Evolutionary conservation across 371 early-diverging fungal genomes (phyloP).

Genomic region (Phascolomyces articulosus): DNA sequence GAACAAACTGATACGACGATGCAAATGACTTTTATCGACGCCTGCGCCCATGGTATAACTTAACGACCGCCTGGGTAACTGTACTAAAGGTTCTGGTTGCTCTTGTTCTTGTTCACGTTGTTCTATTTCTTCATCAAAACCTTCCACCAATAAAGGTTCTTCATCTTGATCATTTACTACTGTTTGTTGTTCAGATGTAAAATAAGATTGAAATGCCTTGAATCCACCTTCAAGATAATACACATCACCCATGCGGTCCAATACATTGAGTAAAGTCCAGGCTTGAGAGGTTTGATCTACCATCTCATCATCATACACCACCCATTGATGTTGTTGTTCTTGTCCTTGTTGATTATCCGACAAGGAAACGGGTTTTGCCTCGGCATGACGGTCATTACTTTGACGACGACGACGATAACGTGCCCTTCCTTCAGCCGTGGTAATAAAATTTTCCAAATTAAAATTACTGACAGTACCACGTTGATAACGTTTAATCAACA

Average conservation of each 20-base stretch:
- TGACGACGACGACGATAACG: constrained; percentile 19
- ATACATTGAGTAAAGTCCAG: constrained; percentile 63
- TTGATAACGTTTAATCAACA: constrained; percentile 62
- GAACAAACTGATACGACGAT: constrained; percentile 47
- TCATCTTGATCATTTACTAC: too few species aligned
- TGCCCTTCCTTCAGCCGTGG: constrained; percentile 61
- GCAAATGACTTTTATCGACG: constrained; percentile 21
- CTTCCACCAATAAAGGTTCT: constrained; percentile 11
- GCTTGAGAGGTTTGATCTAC: constrained; percentile 53
- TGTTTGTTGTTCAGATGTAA: too few species aligned
- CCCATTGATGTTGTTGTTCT: constrained; percentile 22
- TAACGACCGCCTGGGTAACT: constrained; percentile 43
- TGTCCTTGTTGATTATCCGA: too few species aligned
- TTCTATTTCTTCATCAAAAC: constrained; percentile 13
- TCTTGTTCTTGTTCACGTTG: constrained; percentile 3
- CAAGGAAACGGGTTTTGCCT: not conserved
- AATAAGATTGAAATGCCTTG: constrained; percentile 25
- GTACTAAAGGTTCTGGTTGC: constrained; percentile 6
- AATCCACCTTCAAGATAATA: constrained; percentile 44
- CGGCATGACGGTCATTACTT: not conserved
- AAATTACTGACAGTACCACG: constrained; percentile 63
- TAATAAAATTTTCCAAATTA: constrained; percentile 65
- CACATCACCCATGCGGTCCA: constrained; percentile 42
- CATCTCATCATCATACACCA: constrained; percentile 66
- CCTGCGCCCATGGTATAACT: constrained; percentile 47